Percentiles rank a stretch among this genome's conserved stretches.
Conservation (phyloP, 2,329 filamentous ascomycete genomes). For the Lachnellula occidentalis region DNA sequence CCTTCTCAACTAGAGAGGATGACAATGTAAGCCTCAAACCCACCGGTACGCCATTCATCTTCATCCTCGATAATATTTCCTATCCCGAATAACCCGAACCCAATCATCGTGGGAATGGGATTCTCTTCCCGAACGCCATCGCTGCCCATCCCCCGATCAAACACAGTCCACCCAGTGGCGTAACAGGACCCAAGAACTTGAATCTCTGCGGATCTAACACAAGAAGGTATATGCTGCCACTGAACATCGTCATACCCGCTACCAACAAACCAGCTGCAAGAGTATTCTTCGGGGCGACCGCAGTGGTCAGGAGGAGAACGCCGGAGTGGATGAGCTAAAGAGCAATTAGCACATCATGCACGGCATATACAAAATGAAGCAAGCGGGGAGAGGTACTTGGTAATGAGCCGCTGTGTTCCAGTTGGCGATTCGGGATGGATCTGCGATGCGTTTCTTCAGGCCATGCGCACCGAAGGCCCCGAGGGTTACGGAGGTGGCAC, state of each 20-base stretch:
- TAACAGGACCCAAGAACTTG: slow-evolving; percentile 56
- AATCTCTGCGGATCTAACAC: slow-evolving; percentile 57
- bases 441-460: slow-evolving; percentile 54
- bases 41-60: neutral
- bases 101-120: slow-evolving; percentile 31
- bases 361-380: neutral
- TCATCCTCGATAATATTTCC: neutral
- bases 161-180: slow-evolving; percentile 57
- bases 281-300: slow-evolving; percentile 47
- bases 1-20: too few species aligned
- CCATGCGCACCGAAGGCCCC: slow-evolving; percentile 66
- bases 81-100: too few species aligned
- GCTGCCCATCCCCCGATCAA: slow-evolving; percentile 53
- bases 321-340: slow-evolving; percentile 56
- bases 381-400: slow-evolving; percentile 41
- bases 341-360: neutral
- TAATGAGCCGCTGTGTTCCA: slow-evolving; percentile 64
- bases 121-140: slow-evolving; percentile 28
- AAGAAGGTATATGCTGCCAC: slow-evolving; percentile 59
- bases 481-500: slow-evolving; percentile 54
- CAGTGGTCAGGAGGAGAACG: slow-evolving; percentile 51
- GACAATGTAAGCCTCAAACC: neutral
- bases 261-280: slow-evolving; percentile 54
- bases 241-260: slow-evolving; percentile 63
- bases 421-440: slow-evolving; percentile 52